Percentiles rank a stretch among this genome's conserved stretches.
These are phyloP conservation scores for Pistacia vera DNA, from an alignment of 345 rosid genomes.

Conservation along the genomic window DNA sequence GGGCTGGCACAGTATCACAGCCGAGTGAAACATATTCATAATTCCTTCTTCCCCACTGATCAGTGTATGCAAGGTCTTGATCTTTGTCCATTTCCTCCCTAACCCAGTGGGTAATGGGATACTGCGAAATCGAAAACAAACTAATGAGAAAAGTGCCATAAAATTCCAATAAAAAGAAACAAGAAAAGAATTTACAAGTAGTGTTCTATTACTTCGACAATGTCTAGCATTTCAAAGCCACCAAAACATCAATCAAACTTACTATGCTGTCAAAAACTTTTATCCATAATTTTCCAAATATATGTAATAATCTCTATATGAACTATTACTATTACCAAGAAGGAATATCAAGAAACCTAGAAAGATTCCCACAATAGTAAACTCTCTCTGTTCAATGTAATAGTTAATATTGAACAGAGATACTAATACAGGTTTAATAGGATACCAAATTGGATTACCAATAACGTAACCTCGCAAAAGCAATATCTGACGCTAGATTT, in stretches of 20 bases:
- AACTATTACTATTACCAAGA: too few species aligned
- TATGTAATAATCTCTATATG: too few species aligned
- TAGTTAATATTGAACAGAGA: too few species aligned
- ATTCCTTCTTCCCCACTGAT: constrained; percentile 99
- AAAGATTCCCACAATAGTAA: not conserved
- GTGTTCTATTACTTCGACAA: not conserved
- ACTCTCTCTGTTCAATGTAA: not conserved
- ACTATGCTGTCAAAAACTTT: not conserved
- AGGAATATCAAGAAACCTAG: not conserved
- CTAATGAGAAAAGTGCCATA: not conserved
- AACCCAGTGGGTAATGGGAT: constrained; percentile 91
- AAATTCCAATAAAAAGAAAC: not conserved
- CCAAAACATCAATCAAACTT: not conserved
- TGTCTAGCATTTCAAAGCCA: not conserved
- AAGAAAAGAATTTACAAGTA: not conserved
- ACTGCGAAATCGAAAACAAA: constrained; percentile 34
- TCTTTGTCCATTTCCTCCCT: constrained; percentile 75
- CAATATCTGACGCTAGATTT: not conserved
- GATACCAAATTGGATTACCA: too few species aligned
- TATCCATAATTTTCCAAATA: too few species aligned
- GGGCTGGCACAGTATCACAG: constrained; percentile 82
- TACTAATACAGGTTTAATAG: not conserved
- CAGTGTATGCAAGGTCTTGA: constrained; percentile 88
- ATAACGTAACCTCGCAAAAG: not conserved
- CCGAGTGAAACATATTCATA: constrained; percentile 88